Evolutionary conservation across 2,329 filamentous ascomycete genomes (phyloP), one percentile per base, ranked within the genome.

Genomic region (Ascomycota sp.): DNA sequence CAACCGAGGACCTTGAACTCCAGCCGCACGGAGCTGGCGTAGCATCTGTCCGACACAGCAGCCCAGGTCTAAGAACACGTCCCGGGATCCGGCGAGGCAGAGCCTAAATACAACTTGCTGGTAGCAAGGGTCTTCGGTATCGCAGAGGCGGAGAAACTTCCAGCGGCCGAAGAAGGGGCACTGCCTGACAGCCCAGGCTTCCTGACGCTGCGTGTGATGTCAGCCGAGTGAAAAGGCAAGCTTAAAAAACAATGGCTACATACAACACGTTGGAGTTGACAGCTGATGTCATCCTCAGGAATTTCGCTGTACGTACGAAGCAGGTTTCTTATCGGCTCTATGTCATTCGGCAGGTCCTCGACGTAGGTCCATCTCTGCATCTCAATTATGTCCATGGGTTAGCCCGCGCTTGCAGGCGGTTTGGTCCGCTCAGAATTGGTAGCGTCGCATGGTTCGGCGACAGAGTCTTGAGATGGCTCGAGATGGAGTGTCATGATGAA

Each of bases 11-110:
- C 57, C 51, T 21, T 58, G 49, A 7, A 64, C 64, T 13, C 66
- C 66, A 36, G 67, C 62, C 33, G 52, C 49, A 9, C 57, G 53
- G 25, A 66, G 55, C 41, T 64, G 58, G n/a, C 62, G 57, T 25
- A 66, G 48, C 7, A 59, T 50, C 40, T 65, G 62, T 11, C 61
- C 63, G 28, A 67, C 50, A 37, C 62, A 59, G 41, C 62, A 67
- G 31, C 62, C 62, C 1, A 68, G 44, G 40, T 67, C 63, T 9
- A 65, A 52, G 9, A 65, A 50, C 6, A 50, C 48, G 36, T 59
- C 55, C 24, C 43, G 41, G 4, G 58, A 59, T 26, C 46, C 42
- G 11, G 50, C 44, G 25, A 53, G 44, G 10, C 49, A 54, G 27
- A 64, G 52, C 25, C 58, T 53, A 34, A 52, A 51, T 13, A 63